Base-by-base conservation (phyloP, 2,329 filamentous ascomycete genomes). In the Emericellopsis cladophorae region DNA sequence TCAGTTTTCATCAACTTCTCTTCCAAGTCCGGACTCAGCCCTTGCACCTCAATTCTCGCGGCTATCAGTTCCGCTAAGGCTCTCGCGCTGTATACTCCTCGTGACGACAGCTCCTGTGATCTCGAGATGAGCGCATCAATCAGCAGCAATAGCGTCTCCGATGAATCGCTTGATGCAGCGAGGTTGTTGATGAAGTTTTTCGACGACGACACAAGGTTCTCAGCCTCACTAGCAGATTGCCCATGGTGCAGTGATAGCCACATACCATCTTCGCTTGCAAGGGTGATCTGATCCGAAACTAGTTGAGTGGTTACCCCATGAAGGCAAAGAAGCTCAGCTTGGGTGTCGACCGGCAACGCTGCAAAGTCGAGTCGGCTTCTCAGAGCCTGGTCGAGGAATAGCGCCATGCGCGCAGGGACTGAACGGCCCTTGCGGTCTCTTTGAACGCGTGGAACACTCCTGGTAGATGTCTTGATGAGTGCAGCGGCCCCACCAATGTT, bases 401-500 rank as follows among this genome's bases (percentile, higher is more conserved):
- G 67, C 1, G 81, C 77, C 64, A 93, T 84, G 42, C 90, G 73
- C 12, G 85, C 74, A 1, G 86, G 77, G 41, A 84, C 67, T 2
- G 86, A 86, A 26, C 79, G 75, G 0, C 84, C 84, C 47, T 75
- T 73, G 4, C 71, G 65, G 54, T 95, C 88, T 35, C 81, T 68
- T 26, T 63, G 54, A 14, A 72, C 29, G n/a, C 22, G 31, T 16
- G 18, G 24, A n/a, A 22, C 12, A n/a, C 8, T 32, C n/a, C 10
- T 18, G 4, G 29, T 31, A 6, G 26, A 14, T 12, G 15, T 15
- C 14, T 29, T 24, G 1, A 82, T 67, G 4, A 95, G 61, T 47
- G 82, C 79, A 6, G 84, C 73, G 1, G 76, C 76, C 4, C 86
- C 86, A 1, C 76, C 78, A 7, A 95, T 65, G 21, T 70, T 71